Conservation (phyloP, 1,284 basidiomycete genomes). For the Coriolopsis trogii region DNA sequence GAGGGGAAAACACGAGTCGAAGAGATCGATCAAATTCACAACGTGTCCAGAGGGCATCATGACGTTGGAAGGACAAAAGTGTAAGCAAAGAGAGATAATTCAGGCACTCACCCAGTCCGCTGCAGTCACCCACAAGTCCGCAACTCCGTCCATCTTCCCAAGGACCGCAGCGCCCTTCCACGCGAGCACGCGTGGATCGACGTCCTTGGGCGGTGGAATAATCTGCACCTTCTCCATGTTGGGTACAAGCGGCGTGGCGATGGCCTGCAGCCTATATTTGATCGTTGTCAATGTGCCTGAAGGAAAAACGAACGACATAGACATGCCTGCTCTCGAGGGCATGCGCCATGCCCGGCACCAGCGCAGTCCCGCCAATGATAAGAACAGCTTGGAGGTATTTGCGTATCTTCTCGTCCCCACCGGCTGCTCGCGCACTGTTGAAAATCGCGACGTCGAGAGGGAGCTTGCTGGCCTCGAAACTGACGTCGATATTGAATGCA, state of each 20-base stretch:
- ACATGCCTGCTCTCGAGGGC: slow-evolving; percentile 78
- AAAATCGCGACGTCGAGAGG: slow-evolving; percentile 95
- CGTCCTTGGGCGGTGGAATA: slow-evolving; percentile 90
- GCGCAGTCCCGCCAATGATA: slow-evolving; percentile 83
- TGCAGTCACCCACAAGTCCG: slow-evolving; percentile 87
- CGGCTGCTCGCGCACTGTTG: slow-evolving; percentile 84
- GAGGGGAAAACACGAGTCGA: no score
- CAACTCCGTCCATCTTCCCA: slow-evolving; percentile 87
- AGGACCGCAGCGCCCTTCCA: slow-evolving; percentile 98
- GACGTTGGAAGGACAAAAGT: no score
- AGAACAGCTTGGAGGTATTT: slow-evolving; percentile 90
- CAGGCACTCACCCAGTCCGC: slow-evolving; percentile 80
- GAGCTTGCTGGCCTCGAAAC: slow-evolving; percentile 86
- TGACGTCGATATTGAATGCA: slow-evolving; percentile 67
- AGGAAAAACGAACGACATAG: not conserved
- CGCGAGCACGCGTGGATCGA: slow-evolving; percentile 86
- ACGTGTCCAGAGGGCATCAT: no score
- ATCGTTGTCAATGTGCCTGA: not conserved
- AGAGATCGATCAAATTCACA: no score
- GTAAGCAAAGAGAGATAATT: no score
- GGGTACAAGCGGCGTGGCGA: slow-evolving; percentile 78
- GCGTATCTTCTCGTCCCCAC: slow-evolving; percentile 87
- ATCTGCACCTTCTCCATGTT: slow-evolving; percentile 87
- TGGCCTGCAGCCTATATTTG: slow-evolving; percentile 67
- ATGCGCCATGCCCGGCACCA: slow-evolving; percentile 75